These are phyloP conservation scores for Cotoneaster glaucophyllus DNA, from an alignment of 306 rosid species.

Conservation along the genomic window DNA sequence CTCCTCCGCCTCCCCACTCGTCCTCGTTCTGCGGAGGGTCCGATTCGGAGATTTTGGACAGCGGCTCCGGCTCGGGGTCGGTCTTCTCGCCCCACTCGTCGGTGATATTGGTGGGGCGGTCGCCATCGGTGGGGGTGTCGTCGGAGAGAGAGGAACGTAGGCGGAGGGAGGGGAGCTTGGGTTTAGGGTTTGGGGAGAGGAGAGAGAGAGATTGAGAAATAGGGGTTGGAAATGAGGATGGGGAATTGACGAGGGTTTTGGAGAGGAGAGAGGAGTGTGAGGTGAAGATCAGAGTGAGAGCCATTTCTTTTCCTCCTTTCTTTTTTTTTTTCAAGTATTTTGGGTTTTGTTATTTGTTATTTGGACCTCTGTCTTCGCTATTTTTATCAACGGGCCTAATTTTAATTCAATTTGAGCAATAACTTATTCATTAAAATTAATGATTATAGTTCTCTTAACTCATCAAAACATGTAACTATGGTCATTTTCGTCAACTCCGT, in stretches of 20 bases:
- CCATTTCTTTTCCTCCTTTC: conserved; percentile 24
- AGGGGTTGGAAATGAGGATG: conserved; percentile 14
- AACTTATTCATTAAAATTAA: too few species aligned
- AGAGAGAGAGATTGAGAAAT: conserved; percentile 14
- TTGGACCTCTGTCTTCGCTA: too few species aligned
- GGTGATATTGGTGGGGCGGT: conserved; percentile 27
- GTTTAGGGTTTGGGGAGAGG: conserved; percentile 4
- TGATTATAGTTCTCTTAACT: too few species aligned
- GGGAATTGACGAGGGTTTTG: conserved; percentile 23
- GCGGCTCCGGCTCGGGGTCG: conserved; percentile 47
- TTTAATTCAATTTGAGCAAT: too few species aligned
- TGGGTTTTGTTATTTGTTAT: background rate
- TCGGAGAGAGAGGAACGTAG: conserved; percentile 31
- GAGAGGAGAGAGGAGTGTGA: conserved; percentile 26
- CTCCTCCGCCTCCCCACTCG: conserved; percentile 53
- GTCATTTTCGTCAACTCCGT: too few species aligned
- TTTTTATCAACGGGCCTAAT: too few species aligned
- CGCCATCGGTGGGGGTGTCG: conserved; percentile 18
- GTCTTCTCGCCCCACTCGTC: conserved; percentile 73
- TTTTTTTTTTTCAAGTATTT: background rate
- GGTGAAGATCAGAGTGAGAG: conserved; percentile 32
- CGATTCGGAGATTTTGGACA: conserved; percentile 40
- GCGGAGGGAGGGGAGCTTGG: conserved; percentile 45
- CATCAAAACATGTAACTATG: too few species aligned
- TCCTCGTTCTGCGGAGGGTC: conserved; percentile 78